These are phyloP conservation scores for Cladosporium sp. DNA, from an alignment of 2,329 filamentous ascomycete species.

Conservation along the genomic window DNA sequence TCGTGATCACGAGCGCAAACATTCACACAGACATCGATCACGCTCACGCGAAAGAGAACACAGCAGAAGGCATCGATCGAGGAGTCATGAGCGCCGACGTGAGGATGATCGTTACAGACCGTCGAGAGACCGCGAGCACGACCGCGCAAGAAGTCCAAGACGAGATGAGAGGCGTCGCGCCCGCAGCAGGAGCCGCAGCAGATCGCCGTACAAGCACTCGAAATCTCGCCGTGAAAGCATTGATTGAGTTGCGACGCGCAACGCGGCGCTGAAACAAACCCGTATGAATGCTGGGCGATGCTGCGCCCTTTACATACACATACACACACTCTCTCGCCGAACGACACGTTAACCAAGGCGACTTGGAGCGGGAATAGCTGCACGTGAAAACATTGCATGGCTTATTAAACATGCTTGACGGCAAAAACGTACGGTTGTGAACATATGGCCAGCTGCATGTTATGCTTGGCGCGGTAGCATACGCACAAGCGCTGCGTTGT, in stretches of 20 bases:
- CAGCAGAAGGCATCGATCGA: constrained; percentile 20
- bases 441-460: no score
- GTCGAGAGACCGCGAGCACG: constrained; percentile 14
- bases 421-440: background rate
- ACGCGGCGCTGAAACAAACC: background rate
- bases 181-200: constrained; percentile 22
- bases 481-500: background rate
- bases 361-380: background rate
- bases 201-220: constrained; percentile 21
- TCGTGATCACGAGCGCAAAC: constrained; percentile 24
- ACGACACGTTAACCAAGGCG: background rate
- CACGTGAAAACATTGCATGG: no score
- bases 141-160: constrained; percentile 18
- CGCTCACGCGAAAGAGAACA: constrained; percentile 25
- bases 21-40: constrained; percentile 28
- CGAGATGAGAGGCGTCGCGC: constrained; percentile 15
- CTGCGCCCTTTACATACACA: background rate
- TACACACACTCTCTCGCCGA: background rate
- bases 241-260: background rate
- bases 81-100: constrained; percentile 8
- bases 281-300: background rate
- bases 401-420: background rate
- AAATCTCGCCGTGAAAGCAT: background rate
- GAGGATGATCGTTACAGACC: constrained; percentile 10
- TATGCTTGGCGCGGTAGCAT: background rate